phyloP scores from a whole-genome alignment of 2,329 filamentous ascomycete genomes.

The Penicillium hordei region DNA sequence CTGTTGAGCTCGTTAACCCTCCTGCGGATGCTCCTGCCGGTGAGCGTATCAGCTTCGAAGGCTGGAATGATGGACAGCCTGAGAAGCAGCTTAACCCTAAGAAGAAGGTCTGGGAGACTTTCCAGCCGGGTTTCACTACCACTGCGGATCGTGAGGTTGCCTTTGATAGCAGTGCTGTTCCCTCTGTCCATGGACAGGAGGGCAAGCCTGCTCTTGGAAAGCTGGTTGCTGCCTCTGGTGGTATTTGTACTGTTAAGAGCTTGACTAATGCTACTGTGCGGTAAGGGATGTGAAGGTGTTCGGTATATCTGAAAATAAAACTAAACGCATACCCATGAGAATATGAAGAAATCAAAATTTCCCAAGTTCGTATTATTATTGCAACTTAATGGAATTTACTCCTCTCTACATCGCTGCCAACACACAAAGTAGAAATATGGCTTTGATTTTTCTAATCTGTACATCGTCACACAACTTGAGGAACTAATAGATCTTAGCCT shows the following conservation, averaged over 20 bases:
- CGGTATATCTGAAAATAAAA: slow-evolving; percentile 16
- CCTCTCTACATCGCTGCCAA: not conserved
- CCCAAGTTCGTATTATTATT: slow-evolving; percentile 6
- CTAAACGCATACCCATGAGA: slow-evolving; percentile 24
- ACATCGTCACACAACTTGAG: slow-evolving; percentile 2
- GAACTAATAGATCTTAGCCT: not conserved
- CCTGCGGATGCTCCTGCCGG: slow-evolving; percentile 77
- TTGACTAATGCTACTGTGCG: slow-evolving; percentile 79
- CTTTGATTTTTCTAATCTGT: slow-evolving; percentile 6
- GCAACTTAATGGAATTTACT: not conserved
- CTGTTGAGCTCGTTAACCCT: slow-evolving; percentile 87
- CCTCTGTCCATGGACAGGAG: slow-evolving; percentile 68
- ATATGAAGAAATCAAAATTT: slow-evolving; percentile 20
- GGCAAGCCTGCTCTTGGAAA: slow-evolving; percentile 56
- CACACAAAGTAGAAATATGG: slow-evolving; percentile 2
- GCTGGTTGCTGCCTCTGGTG: slow-evolving; percentile 74
- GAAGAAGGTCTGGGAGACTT: slow-evolving; percentile 98
- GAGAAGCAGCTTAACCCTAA: slow-evolving; percentile 95
- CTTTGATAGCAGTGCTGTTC: slow-evolving; percentile 77
- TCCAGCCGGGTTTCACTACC: slow-evolving; percentile 95
- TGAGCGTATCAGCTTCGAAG: slow-evolving; percentile 88
- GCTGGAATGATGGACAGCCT: slow-evolving; percentile 81
- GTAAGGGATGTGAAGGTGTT: slow-evolving; percentile 50
- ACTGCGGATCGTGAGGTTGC: slow-evolving; percentile 76
- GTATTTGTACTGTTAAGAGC: slow-evolving; percentile 77